These are phyloP conservation scores for Lachnellula willkommii DNA, from an alignment of 2,329 filamentous ascomycete species.

Conservation along the genomic window DNA sequence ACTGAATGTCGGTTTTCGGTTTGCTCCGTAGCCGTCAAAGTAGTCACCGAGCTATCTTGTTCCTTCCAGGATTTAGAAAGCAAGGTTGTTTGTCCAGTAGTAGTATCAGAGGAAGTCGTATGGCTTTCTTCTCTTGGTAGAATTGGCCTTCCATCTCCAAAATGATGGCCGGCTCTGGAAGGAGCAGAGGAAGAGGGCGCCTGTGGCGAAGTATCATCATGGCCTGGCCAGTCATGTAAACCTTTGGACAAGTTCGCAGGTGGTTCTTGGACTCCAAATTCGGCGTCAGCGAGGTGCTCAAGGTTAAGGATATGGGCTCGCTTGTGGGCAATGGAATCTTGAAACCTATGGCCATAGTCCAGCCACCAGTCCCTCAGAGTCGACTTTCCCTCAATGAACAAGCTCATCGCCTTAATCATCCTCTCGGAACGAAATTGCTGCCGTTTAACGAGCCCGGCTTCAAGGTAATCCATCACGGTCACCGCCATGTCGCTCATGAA, in stretches of 20 bases:
- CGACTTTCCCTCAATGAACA: constrained; percentile 48
- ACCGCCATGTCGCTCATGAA: constrained; percentile 53
- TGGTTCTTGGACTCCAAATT: constrained; percentile 29
- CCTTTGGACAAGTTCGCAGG: constrained; percentile 20
- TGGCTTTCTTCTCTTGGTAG: constrained; percentile 14
- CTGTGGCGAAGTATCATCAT: constrained; percentile 13
- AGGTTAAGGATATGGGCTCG: constrained; percentile 11
- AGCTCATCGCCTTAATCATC: constrained; percentile 49
- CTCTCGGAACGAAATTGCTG: constrained; percentile 48
- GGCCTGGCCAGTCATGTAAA: constrained; percentile 23
- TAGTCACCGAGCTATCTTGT: constrained; percentile 23
- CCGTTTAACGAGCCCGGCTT: constrained; percentile 47
- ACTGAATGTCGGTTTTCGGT: constrained; percentile 17
- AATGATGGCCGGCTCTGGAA: neutral
- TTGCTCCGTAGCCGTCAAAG: constrained; percentile 13
- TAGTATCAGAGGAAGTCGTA: constrained; percentile 13
- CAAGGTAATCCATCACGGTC: constrained; percentile 56
- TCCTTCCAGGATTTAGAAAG: constrained; percentile 18
- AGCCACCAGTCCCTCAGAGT: constrained; percentile 31
- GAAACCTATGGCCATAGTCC: constrained; percentile 21
- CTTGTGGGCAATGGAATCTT: constrained; percentile 10
- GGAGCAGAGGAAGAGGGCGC: constrained; percentile 16
- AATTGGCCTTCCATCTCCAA: constrained; percentile 16
- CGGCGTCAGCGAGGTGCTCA: constrained; percentile 22
- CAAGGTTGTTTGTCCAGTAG: constrained; percentile 12